These are phyloP conservation scores for Suillus tomentosus DNA, from an alignment of 768 basidiomycete genomes.

Conservation along the genomic window DNA sequence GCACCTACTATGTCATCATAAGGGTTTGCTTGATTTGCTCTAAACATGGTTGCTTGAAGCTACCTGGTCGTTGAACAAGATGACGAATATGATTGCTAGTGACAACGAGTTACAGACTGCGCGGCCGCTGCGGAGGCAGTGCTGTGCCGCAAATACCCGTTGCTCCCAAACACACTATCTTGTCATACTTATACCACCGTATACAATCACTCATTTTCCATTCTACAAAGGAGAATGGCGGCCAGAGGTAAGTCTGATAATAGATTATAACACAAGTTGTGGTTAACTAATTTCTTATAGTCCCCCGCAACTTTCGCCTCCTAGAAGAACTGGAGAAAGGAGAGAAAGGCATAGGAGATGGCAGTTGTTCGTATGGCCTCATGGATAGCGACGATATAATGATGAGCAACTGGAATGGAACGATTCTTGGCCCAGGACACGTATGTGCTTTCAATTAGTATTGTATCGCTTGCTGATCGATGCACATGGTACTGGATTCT, in stretches of 20 bases:
- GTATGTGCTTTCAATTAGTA: constrained; percentile 46
- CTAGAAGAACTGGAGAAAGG: constrained; percentile 99
- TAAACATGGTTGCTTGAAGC: no score
- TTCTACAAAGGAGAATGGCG: no score
- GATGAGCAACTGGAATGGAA: constrained; percentile 99
- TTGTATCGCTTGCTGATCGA: constrained; percentile 4
- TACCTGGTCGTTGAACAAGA: no score
- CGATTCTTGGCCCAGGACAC: constrained; percentile 98
- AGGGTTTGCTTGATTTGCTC: no score
- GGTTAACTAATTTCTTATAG: constrained; percentile 43
- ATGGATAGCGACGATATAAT: constrained; percentile 95
- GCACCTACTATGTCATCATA: no score
- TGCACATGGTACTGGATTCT: not conserved
- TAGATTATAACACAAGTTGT: not conserved
- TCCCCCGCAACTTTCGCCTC: constrained; percentile 96
- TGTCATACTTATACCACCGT: no score
- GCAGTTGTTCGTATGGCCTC: constrained; percentile 95
- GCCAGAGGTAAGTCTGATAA: constrained; percentile 48
- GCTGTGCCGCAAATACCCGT: no score
- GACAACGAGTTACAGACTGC: no score
- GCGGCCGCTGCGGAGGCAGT: no score
- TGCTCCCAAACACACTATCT: no score
- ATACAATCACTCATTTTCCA: no score
- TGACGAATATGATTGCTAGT: no score
- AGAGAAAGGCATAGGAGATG: constrained; percentile 99